A percentile compares a stretch with the other conserved stretches of the same genome.
Evolutionary conservation across 2,329 filamentous ascomycete species (phyloP).

Genomic region (Colletotrichum abscissum): DNA sequence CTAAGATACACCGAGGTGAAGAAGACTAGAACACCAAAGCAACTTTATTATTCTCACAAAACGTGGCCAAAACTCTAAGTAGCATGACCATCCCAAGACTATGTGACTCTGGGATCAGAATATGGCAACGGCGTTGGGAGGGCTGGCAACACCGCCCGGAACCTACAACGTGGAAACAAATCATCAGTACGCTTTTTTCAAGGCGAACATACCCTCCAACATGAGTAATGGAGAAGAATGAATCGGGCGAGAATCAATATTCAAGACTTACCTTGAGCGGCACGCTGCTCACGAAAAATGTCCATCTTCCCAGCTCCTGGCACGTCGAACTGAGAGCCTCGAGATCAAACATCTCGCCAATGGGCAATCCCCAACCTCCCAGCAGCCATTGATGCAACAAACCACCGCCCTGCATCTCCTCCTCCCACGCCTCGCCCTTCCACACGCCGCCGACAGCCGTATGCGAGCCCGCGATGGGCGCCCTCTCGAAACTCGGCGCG

Average conservation of each 20-base stretch:
- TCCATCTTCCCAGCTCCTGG: constrained; percentile 45
- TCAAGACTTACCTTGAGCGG: constrained; percentile 44
- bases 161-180: constrained; percentile 39
- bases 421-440: constrained; percentile 37
- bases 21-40: neutral
- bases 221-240: neutral
- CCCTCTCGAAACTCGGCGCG: constrained; percentile 55
- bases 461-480: constrained; percentile 47
- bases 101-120: constrained; percentile 36
- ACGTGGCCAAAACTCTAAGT: neutral
- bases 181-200: neutral
- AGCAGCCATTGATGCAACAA: constrained; percentile 54
- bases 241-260: fast-evolving
- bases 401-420: constrained; percentile 27
- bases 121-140: constrained; percentile 51
- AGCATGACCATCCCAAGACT: neutral
- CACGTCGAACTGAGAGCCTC: constrained; percentile 51
- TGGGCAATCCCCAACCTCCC: constrained; percentile 62
- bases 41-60: neutral
- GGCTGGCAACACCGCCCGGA: constrained; percentile 50
- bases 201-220: neutral
- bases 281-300: constrained; percentile 54
- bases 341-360: constrained; percentile 61
- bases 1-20: neutral
- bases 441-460: constrained; percentile 21